These are phyloP conservation scores for Leccinellum albellum DNA, from an alignment of 768 basidiomycete species.

Conservation along the genomic window DNA sequence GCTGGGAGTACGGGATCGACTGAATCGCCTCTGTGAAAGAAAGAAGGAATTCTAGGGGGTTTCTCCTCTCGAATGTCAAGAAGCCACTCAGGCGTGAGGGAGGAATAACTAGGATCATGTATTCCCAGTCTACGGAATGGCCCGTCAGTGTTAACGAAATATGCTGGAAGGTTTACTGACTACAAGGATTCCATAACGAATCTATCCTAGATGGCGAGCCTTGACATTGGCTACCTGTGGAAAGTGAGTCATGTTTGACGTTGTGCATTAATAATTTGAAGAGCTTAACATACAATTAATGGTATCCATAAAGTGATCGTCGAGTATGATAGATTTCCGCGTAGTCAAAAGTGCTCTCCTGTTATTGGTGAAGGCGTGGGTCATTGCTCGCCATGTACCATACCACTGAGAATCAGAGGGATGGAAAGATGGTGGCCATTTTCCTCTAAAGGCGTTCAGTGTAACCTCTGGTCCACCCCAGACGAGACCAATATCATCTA, in stretches of 20 bases:
- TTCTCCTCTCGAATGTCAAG: conserved; percentile 3
- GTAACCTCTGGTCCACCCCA: conserved; percentile 14
- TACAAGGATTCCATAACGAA: conserved; percentile 25
- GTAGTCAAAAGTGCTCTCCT: background rate
- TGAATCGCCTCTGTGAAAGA: conserved; percentile 2
- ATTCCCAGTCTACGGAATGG: conserved; percentile 16
- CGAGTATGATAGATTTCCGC: conserved; percentile 18
- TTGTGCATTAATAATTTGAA: background rate
- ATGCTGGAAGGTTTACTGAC: conserved; percentile 16
- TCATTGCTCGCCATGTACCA: conserved; percentile 10
- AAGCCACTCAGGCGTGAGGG: background rate
- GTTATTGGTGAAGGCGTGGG: conserved; percentile 1
- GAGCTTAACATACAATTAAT: conserved; percentile 24
- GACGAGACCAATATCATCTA: conserved; percentile 7
- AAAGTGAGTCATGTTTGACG: background rate
- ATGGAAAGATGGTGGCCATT: conserved; percentile 5
- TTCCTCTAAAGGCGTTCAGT: conserved; percentile 7
- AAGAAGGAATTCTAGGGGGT: conserved; percentile 4
- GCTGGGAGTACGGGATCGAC: conserved; percentile 8
- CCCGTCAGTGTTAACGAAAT: background rate
- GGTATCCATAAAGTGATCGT: conserved; percentile 11
- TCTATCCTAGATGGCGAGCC: conserved; percentile 9
- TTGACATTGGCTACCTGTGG: conserved; percentile 7
- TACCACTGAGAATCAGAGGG: background rate
- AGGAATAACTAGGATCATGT: conserved; percentile 4